Evolutionary conservation across 2,329 filamentous ascomycete genomes (phyloP), one percentile per base, ranked within the genome.

Genomic region (Beauveria caledonica): DNA sequence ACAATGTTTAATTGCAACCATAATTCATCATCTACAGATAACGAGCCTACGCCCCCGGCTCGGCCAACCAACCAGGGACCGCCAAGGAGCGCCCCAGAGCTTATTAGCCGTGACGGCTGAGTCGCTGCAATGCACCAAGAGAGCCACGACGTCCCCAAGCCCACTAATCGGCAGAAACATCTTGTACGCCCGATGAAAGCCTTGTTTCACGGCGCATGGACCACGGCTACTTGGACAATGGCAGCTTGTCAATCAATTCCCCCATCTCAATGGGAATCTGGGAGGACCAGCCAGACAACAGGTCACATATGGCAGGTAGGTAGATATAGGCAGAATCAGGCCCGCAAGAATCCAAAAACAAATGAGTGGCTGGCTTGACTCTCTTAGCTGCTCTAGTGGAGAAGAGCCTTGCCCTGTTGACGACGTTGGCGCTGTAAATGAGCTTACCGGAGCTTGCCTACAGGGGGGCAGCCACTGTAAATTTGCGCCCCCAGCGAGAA

Each of bases 41-140:
- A 36, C 33, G 33, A 10, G 11, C 11, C 52, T n/a, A 19, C 19
- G 15, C 33, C 50, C 51, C 39, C n/a, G 23, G 21, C 50, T 33
- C 11, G 42, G 10, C 42, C 42, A 45, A 45, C 21, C 44, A n/a
- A n/a, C 23, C 25, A 33, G 17, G 27, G 48, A 17, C 48, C 25
- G 52, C 52, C 52, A 45, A 55, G 52, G 39, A 25, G 51, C 51
- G 51, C 51, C 51, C 46, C 46, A 29, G 46, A 49, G 46, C 17
- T 25, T 29, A 49, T 23, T 46, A 17, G 19, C 15, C 23, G 15
- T 54, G 39, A 40, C 39, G 19, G 8, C 21, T 29, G 39, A 33
- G 39, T 10, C 21, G 40, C 23, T 17, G 7, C 39, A 55, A 3
- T 45, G 7, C 53, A 56, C 11, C 33, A 36, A 36, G 33, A 36